Conservation (phyloP, 192 early-diverging fungal species). For the Gigaspora rosea region DNA sequence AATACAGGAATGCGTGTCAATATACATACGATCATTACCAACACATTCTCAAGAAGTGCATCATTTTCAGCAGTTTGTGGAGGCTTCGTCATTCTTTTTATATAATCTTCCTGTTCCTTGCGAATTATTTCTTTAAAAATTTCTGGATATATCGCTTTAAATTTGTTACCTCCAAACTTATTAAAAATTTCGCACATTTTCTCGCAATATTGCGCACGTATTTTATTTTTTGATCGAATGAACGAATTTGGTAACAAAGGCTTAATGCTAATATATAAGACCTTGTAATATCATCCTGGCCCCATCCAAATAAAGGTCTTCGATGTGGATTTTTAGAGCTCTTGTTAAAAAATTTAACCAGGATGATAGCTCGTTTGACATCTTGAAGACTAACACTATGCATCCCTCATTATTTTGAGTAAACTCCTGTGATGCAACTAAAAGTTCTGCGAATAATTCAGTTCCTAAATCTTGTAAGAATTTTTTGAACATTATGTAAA, state of each 20-base stretch:
- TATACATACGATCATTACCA: conserved; percentile 33
- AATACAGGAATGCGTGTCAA: conserved; percentile 29
- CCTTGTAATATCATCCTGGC: neutral
- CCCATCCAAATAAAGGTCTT: neutral
- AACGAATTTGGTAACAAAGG: conserved; percentile 21
- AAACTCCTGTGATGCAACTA: conserved; percentile 34
- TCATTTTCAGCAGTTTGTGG: conserved; percentile 24
- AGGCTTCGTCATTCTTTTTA: conserved; percentile 15
- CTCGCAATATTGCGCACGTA: conserved; percentile 5
- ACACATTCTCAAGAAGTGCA: conserved; percentile 27
- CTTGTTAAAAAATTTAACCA: conserved; percentile 16
- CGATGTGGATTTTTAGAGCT: conserved; percentile 3
- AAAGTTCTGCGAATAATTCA: conserved; percentile 1
- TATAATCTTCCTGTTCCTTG: conserved; percentile 34
- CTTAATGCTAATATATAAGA: conserved; percentile 16
- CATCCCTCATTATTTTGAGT: conserved; percentile 16
- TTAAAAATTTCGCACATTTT: conserved; percentile 22
- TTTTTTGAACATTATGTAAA: conserved; percentile 20
- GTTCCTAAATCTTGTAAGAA: neutral
- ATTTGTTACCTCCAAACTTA: neutral
- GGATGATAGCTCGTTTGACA: conserved; percentile 29
- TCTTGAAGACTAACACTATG: conserved; percentile 34
- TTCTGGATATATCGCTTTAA: neutral
- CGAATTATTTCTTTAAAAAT: conserved; percentile 11
- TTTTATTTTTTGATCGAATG: conserved; percentile 6